Base-by-base conservation (phyloP, 2,329 filamentous ascomycete species). In the Neofusicoccum laricinum region DNA sequence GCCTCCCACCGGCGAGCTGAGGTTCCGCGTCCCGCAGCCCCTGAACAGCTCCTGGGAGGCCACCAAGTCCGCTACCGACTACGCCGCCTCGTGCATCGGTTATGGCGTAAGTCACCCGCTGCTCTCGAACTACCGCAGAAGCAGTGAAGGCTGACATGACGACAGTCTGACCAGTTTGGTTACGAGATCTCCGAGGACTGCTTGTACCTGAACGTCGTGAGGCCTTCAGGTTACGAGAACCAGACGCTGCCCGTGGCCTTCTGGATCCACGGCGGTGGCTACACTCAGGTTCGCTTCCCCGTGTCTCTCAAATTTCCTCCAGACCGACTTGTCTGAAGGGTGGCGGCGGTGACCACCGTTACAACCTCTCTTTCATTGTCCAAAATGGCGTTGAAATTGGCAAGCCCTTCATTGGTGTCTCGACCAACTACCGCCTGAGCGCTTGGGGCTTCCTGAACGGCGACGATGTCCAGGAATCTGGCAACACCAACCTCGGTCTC, bases 361-460 rank as follows among this genome's bases (percentile, higher is more conserved):
- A 90, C 71, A 90, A 90, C 69, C 77, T 88, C 65, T 84, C 83
- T 14, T 85, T 82, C 65, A 82, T 89, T 51, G 84, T 90, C 6
- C 72, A 81, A 61, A 78, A 80, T 10, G 72, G 70, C 58, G 73
- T 76, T n/a, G 73, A 73, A 14, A 72, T 76, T 40, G 74, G 73
- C 8, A 70, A 76, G 40, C 74, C 74, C 1, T 74, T 77, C 34
- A 71, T 77, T 55, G 75, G 68, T 7, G 69, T 72, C 10, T 75
- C 73, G 19, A 76, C 75, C 67, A 77, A 77, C 64, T 77, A 77
- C 58, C 82, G 89, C 10, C 81, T 91, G 55, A 86, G 87, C 2
- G 84, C 86, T 4, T 82, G 92, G 70, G 91, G 91, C 0, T 92
- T 94, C 75, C 75, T 91, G 32, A 83, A 85, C 10, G 87, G 82